Conservation (phyloP, 2,329 filamentous ascomycete species). For the Claviceps sp. region DNA sequence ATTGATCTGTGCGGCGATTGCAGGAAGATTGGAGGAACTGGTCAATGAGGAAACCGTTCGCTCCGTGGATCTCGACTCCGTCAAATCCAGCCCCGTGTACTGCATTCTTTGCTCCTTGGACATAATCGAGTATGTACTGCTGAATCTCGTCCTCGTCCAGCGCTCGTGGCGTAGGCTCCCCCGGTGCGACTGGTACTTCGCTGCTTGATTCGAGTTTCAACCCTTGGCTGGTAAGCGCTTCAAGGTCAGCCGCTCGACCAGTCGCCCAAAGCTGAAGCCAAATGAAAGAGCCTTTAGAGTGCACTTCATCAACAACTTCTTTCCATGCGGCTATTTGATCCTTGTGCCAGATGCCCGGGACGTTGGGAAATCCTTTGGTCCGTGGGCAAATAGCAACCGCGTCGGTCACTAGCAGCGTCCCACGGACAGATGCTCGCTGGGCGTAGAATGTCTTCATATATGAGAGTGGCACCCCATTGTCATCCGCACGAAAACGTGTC, state of each 20-base stretch:
- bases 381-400: conserved; percentile 28
- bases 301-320: conserved; percentile 47
- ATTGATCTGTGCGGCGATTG: conserved; percentile 37
- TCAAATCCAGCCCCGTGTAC: conserved; percentile 52
- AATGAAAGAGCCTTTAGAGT: conserved; percentile 38
- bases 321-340: conserved; percentile 48
- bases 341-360: conserved; percentile 44
- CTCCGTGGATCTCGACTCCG: conserved; percentile 47
- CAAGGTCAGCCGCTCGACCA: conserved; percentile 31
- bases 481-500: conserved; percentile 35
- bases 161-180: conserved; percentile 15
- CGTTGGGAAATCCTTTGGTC: conserved; percentile 24
- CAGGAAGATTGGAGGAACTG: conserved; percentile 42
- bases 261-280: conserved; percentile 49
- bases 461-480: conserved; percentile 16
- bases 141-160: conserved; percentile 55
- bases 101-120: conserved; percentile 37
- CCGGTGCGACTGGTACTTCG: background rate
- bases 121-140: conserved; percentile 43
- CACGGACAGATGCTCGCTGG: conserved; percentile 28
- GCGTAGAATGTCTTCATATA: conserved; percentile 32
- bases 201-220: background rate
- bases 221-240: background rate
- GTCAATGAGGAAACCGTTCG: conserved; percentile 48
- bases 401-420: conserved; percentile 30